These are phyloP conservation scores for Lactarius sp. DNA, from an alignment of 768 basidiomycete species.

Conservation along the genomic window DNA sequence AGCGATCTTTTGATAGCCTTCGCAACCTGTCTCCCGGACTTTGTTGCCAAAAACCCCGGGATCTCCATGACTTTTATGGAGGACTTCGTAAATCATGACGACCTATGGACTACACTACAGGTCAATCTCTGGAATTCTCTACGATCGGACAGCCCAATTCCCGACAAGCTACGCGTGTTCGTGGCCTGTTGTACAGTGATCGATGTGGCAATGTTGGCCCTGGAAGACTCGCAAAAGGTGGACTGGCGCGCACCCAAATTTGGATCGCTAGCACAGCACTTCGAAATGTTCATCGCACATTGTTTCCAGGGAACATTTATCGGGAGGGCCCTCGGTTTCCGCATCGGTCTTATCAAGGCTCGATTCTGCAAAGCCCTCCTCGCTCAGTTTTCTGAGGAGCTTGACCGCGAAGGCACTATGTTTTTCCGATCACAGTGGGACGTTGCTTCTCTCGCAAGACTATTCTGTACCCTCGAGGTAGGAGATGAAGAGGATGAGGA, in stretches of 20 bases:
- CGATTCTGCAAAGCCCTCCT: constrained; percentile 3
- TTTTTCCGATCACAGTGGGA: constrained; percentile 11
- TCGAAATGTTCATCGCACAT: constrained; percentile 2
- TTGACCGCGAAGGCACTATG: background rate
- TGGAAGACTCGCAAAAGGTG: constrained; percentile 2
- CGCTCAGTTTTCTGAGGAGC: background rate
- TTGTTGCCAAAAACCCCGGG: background rate
- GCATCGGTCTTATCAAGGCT: background rate
- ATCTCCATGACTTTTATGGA: background rate
- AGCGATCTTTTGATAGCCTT: constrained; percentile 4
- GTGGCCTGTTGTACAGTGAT: constrained; percentile 4
- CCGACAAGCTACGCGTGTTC: constrained; percentile 1
- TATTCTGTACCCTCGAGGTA: background rate
- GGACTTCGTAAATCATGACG: background rate
- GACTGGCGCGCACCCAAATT: constrained; percentile 16
- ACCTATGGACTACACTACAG: constrained; percentile 8
- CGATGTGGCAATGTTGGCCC: background rate
- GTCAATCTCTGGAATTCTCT: constrained; percentile 1
- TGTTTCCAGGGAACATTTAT: constrained; percentile 7
- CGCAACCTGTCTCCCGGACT: constrained; percentile 4
- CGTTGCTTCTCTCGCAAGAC: constrained; percentile 4
- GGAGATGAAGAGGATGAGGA: background rate
- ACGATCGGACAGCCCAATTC: constrained; percentile 1
- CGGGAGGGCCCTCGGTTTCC: background rate
- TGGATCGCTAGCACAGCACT: background rate